Base-by-base conservation (phyloP, 1,139 yeast genomes). In the Blastobotrys malaysiensis region DNA sequence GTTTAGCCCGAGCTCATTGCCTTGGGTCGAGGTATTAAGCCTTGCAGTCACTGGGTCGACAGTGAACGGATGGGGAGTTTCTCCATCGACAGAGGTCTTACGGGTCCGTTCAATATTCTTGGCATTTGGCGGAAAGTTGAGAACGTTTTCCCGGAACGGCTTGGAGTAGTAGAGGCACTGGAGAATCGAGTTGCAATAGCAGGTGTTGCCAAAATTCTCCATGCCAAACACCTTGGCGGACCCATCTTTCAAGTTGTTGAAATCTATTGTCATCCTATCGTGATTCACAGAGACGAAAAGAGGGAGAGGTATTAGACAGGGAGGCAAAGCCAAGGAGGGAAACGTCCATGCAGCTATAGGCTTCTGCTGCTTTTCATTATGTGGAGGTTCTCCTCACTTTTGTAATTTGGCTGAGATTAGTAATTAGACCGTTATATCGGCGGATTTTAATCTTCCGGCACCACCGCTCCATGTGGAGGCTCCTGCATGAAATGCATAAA, bases 161-260 rank as follows among this genome's bases (percentile, higher is more conserved):
- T 80, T 80, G 1, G 93, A 78, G 69, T 86, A 85, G 73, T 81
- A 93, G 20, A 93, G 78, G 63, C 96, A 89, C 69, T 93, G 99
- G 26, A 93, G 73, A 24, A 93, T 86, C 9, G 97, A 89, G 65
- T 93, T 93, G 70, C 96, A 89, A 70, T 93, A 93, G 72, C 99
- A 91, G 0, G 96, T 91, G 69, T 88, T 70, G 31, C 98, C 97
- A 69, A 90, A 91, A 70, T 93, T 93, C 69, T 93, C 98, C 82
- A 91, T 84, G 5, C 99, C 99, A 71, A 85, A 93, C 45, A 90
- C 80, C 70, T 90, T 71, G 57, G 71, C 70, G 19, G 69, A 63
- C 26, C 71, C 67, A 45, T 62, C 64, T 36, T 62, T 56, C 43
- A 64, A 59, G 43, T 49, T 53, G 48, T 57, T 61, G 45, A 52